These are phyloP conservation scores for Aspergillus candidus DNA, from an alignment of 2,329 filamentous ascomycete genomes.

Conservation along the genomic window DNA sequence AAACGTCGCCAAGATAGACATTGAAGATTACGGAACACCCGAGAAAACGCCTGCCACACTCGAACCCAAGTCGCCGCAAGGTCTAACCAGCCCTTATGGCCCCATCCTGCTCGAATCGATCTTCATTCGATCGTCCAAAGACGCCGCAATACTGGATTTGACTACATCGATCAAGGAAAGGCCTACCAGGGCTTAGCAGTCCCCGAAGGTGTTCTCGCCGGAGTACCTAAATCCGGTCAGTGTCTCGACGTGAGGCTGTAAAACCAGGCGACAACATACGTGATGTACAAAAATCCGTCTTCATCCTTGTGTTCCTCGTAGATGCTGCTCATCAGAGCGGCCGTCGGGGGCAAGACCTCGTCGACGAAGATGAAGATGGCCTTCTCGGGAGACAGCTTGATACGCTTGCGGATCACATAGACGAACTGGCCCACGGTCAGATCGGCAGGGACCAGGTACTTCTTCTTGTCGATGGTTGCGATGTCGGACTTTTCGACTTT, in stretches of 20 bases:
- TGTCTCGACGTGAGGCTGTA: neutral
- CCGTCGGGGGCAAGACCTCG: conserved; percentile 92
- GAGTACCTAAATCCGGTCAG: conserved; percentile 61
- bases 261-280: conserved; percentile 48
- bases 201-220: conserved; percentile 96
- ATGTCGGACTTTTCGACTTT: conserved; percentile 99
- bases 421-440: conserved; percentile 99
- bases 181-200: conserved; percentile 16
- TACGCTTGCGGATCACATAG: conserved; percentile 99
- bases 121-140: neutral
- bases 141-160: conserved; percentile 6
- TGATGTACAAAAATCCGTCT: conserved; percentile 94
- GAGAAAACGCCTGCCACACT: conserved; percentile 20
- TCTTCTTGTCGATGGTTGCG: conserved; percentile 99
- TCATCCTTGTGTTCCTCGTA: conserved; percentile 97
- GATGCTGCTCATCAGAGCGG: conserved; percentile 97
- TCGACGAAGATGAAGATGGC: conserved; percentile 99
- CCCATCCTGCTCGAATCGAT: conserved; percentile 8
- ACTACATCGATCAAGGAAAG: conserved; percentile 12
- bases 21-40: conserved; percentile 14
- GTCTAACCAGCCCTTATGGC: conserved; percentile 10
- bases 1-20: conserved; percentile 11
- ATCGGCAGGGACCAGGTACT: conserved; percentile 95
- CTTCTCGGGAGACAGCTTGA: conserved; percentile 99
- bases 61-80: conserved; percentile 11